Evolutionary conservation across 345 rosid species (phyloP), one percentile per base, ranked within the genome.

Genomic region (Hirschfeldia incana): DNA sequence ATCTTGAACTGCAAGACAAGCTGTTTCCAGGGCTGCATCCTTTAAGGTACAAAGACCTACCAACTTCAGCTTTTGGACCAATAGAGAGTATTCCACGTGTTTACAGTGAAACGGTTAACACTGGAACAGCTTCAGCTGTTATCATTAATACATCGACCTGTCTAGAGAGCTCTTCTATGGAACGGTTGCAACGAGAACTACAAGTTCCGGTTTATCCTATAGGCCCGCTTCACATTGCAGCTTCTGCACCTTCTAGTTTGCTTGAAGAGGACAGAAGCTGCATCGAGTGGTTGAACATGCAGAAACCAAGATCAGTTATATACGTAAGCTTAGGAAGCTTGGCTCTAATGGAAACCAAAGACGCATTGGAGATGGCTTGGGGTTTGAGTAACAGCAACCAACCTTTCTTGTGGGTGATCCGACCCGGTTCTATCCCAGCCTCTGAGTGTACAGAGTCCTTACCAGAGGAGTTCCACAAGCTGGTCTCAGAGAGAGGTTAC

Each of bases 311-410:
- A 4, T 88, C 96, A 0, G 91, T 90, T 13, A 83, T 81, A 0
- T 92, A 90, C 76, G 78, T 94, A 37, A 83, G 92, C 77, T 86
- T 94, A 49, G 97, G 97, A 27, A 89, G 88, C 71, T 53, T 86
- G 4, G 84, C 77, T 72, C 58, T 84, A 29, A 71, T 73, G 71
- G 42, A 72, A 66, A 39, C 65, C 36, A 67, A 81, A 44, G 84
- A 81, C 13, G 2, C 57, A 74, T 55, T 61, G 68, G 82, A 84
- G 55, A 81, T 84, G 82, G 84, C 82, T 15, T 46, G 84, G 82
- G 88, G 84, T 1, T 30, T 87, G 6, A 83, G 80, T 6, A 75
- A 82, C 15, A 79, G 86, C 65, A 72, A 85, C 55, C 86, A 85
- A 46, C 75, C 83, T 27, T 87, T 87, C 79, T 72, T 87, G 51